Evolutionary conservation across 2,329 filamentous ascomycete genomes (phyloP), one percentile per base, ranked within the genome.

Genomic region (Pseudogymnoascus sp.): DNA sequence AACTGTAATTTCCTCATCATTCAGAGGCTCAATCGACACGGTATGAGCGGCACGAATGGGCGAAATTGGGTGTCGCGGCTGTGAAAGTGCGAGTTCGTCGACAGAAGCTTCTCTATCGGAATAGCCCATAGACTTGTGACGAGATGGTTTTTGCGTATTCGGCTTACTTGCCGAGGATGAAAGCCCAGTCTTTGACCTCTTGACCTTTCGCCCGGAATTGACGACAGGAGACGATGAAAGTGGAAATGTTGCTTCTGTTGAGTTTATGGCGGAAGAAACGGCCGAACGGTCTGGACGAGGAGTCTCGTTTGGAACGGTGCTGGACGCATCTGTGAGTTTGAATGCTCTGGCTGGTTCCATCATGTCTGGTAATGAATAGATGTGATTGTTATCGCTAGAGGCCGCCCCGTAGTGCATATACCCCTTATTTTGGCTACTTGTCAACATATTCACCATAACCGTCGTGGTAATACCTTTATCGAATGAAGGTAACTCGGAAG

Each of bases 261-360:
- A 16, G 25, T 31, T 31, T 37, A 21, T 25, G 13, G 7, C 16
- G 13, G 62, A 11, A 28, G 43, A 63, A 57, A 36, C 8, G 5
- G 16, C 21, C 13, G 19, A 16, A 3, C 23, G 28, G 39, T 36
- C 23, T 36, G 64, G 64, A 11, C 34, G 62, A 39, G 31, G 48
- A 25, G 64, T 64, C n/a, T 61, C 37, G 37, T 64, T 64, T 25
- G 48, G 62, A 13, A 64, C 31, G 2, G 45, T 64, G 28, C 48
- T 61, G n/a, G 34, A 45, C 3, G 37, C 48, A 16, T 57, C 62
- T 23, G 64, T 64, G 19, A 34, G 54, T 51, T 28, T 61, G 8
- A 37, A 39, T 7, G 16, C 25, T 19, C 36, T 41, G 21, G 37
- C 61, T 60, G 21, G 37, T n/a, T 51, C 57, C 63, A 63, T 61